phyloP scores from a whole-genome alignment of 768 basidiomycete genomes.

The Tricholomella constricta region DNA sequence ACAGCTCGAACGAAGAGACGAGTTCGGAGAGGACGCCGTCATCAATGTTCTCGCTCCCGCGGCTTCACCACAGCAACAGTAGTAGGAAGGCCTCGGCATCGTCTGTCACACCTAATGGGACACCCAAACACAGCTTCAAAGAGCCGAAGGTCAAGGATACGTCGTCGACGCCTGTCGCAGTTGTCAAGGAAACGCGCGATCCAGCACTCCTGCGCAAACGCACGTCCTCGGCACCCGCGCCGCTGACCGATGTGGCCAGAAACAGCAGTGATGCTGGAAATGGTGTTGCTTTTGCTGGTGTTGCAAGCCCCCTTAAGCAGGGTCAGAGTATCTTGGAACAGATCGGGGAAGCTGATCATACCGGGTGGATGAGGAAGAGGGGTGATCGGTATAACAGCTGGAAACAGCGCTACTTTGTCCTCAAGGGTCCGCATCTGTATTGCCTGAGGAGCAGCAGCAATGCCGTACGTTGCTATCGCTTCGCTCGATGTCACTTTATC shows the following conservation, averaged over 20 bases:
- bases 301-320: slow-evolving; percentile 44
- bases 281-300: slow-evolving; percentile 4
- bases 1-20: slow-evolving; percentile 35
- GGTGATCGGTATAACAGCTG: slow-evolving; percentile 91
- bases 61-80: slow-evolving; percentile 39
- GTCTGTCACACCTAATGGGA: slow-evolving; percentile 33
- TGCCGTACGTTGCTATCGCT: slow-evolving; percentile 41
- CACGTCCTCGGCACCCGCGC: slow-evolving; percentile 38
- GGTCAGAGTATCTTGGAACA: slow-evolving; percentile 83
- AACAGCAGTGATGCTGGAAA: slow-evolving; percentile 12
- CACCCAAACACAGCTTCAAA: slow-evolving; percentile 15
- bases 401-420: slow-evolving; percentile 89
- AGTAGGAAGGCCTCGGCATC: slow-evolving; percentile 45
- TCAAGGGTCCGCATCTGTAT: slow-evolving; percentile 92
- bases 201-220: slow-evolving; percentile 57
- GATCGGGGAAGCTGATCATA: slow-evolving; percentile 87
- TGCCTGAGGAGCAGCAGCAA: slow-evolving; percentile 77
- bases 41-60: slow-evolving; percentile 50
- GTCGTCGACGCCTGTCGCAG: slow-evolving; percentile 4
- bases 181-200: slow-evolving; percentile 35
- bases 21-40: slow-evolving; percentile 47
- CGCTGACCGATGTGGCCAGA: slow-evolving; percentile 11
- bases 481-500: not conserved
- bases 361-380: slow-evolving; percentile 96
- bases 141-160: slow-evolving; percentile 11